Evolutionary conservation across 2,329 filamentous ascomycete species (phyloP), one percentile per base, ranked within the genome.

Genomic region (Ophiocordyceps camponoti-leonardi): DNA sequence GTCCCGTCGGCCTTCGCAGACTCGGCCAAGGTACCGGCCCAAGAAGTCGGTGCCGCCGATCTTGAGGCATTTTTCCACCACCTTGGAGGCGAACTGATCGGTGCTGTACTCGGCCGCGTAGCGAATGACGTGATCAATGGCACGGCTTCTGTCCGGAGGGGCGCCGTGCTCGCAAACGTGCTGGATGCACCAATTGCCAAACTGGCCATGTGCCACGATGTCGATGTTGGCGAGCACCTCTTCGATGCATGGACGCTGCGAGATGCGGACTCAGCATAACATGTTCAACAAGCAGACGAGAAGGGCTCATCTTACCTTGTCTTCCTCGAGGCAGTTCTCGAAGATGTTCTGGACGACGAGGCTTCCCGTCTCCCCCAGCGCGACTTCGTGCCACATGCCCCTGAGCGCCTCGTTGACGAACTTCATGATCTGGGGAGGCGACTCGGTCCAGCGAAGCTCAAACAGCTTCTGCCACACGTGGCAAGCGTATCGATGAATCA

Each of bases 401-500:
- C 79, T 77, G 46, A 98, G 75, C 49, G 92, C 84, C 54, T 96
- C 87, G 57, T 98, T 98, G 65, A 98, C 93, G 56, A 86, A 94
- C 57, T 84, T 85, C 92, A 98, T 98, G 65, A 98, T 94, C 63
- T 95, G 88, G 22, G 92, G 92, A 40, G 92, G 92, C 37, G 87
- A 85, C 56, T 88, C 83, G 51, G 81, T 86, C 92, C 92, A 98
- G 57, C 92, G 83, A 54, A 98, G 77, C 64, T 98, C 92, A 61
- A 98, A 98, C 26, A 98, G 77, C 70, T 98, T 98, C 69, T 98
- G 92, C 92, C 92, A 98, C 50, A 98, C 92, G 62, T 98, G 92
- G 58, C 92, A 98, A 48, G 92, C 92, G 65, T 98, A 98, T 53
- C 93, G 84, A 65, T 98, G 93, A 58, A 98, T 92, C 51, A 98